Base-by-base conservation (phyloP, 2,329 filamentous ascomycete genomes). In the Coniella lustricola region DNA sequence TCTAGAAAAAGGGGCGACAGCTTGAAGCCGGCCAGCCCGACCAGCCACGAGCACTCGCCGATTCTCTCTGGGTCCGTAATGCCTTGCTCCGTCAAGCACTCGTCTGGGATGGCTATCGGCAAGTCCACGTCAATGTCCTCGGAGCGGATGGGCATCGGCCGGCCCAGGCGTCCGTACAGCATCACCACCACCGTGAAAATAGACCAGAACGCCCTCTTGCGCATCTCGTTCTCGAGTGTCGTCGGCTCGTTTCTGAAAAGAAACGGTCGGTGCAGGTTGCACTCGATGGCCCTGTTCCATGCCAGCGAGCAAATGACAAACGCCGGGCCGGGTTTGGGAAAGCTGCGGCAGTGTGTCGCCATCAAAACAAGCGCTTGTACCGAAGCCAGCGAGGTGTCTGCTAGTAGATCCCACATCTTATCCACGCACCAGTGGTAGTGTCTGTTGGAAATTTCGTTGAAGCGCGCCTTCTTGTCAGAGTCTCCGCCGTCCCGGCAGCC, bases 121-220 rank as follows among this genome's bases (percentile, higher is more conserved):
- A 89, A 78, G 53, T 89, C 87, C 32, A 87, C 79, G 58, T 94
- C 88, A 56, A 90, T 85, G 54, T 93, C 87, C 44, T 87, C 81
- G 3, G 82, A 69, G 10, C 80, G 77, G 41, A 93, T 76, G 1
- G 83, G 79, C 76, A 93, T 86, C 1, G 88, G 88, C 14, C 83
- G 75, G 16, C 88, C 88, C 32, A 90, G 77, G 50, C 86, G 87
- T 17, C 86, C 86, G 56, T 81, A 81, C 9, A 91, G 69, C n/a
- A 79, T 80, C 9, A 86, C 73, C 51, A 81, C 75, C 13, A 90
- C 72, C 4, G 76, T 71, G 35, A 90, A 66, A 10, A 90, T 73
- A 5, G 74, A 74, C 85, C 87, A 94, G 72, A 88, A 94, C 1
- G 82, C 74, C 14, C 88, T 76, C 66, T 90, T 90, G 20, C 87